Conservation (phyloP, 768 basidiomycete genomes). For the Phylloporus sp. region DNA sequence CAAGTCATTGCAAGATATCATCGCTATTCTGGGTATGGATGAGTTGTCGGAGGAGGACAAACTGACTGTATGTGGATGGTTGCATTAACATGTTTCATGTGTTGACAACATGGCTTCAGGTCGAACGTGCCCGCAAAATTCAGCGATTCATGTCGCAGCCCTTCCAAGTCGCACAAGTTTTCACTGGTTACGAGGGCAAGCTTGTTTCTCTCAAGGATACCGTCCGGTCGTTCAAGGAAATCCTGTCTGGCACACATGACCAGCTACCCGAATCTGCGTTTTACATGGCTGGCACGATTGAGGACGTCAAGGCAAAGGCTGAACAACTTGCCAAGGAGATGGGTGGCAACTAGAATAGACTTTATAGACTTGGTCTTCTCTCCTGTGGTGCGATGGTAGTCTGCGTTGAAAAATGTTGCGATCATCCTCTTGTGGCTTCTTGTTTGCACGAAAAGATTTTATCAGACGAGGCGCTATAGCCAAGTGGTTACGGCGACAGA, state of each 20-base stretch:
- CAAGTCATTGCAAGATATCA: slow-evolving; percentile 98
- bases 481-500: slow-evolving; percentile 80
- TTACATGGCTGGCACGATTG: slow-evolving; percentile 98
- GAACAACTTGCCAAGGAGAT: slow-evolving; percentile 97
- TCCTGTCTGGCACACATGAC: slow-evolving; percentile 87
- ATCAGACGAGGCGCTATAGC: slow-evolving; percentile 55
- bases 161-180: slow-evolving; percentile 99
- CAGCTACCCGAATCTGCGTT: slow-evolving; percentile 92
- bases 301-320: slow-evolving; percentile 96
- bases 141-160: slow-evolving; percentile 99
- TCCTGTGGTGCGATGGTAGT: slow-evolving; percentile 9
- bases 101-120: slow-evolving; percentile 40
- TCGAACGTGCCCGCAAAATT: slow-evolving; percentile 97
- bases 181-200: slow-evolving; percentile 98
- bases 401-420: slow-evolving; percentile 2
- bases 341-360: slow-evolving; percentile 40
- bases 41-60: slow-evolving; percentile 99
- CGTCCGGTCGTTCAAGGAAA: slow-evolving; percentile 96
- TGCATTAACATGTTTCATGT: not conserved
- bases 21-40: slow-evolving; percentile 99
- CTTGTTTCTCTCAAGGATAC: slow-evolving; percentile 97
- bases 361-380: slow-evolving; percentile 11
- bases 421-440: too few species aligned
- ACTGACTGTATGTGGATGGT: slow-evolving; percentile 50
- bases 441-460: not conserved